Conservation (phyloP, 331 rosid genomes). For the Quercus lobata region DNA sequence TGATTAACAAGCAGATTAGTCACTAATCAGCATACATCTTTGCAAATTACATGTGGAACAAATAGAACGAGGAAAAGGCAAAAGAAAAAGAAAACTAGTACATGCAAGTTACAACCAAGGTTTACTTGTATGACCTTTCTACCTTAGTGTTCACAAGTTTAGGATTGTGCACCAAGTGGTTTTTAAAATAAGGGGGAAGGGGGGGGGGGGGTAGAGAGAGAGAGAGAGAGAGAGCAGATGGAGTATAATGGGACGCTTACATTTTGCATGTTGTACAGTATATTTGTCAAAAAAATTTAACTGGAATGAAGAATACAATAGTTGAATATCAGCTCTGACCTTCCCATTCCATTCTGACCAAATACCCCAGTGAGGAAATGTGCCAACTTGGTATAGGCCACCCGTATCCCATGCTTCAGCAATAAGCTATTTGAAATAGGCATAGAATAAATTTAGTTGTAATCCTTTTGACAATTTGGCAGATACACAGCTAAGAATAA, state of each 20-base stretch:
- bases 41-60: neutral
- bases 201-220: no score
- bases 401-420: conserved; percentile 99
- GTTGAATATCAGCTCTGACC: conserved; percentile 46
- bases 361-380: conserved; percentile 93
- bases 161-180: no score
- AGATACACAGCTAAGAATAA: conserved; percentile 8
- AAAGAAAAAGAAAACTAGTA: no score
- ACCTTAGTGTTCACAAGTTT: no score
- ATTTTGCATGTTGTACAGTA: no score
- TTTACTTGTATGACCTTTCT: no score
- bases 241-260: no score
- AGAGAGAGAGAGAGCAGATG: no score
- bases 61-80: no score
- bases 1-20: neutral
- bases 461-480: neutral
- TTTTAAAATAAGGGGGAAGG: no score
- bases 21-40: neutral
- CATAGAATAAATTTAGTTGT: conserved; percentile 14
- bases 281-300: neutral
- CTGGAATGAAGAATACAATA: conserved; percentile 11
- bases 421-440: conserved; percentile 59
- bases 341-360: conserved; percentile 99
- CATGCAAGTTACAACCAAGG: no score
- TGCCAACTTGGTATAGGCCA: conserved; percentile 95